These are phyloP conservation scores for Ophiocordyceps unilateralis DNA, from an alignment of 2,329 filamentous ascomycete genomes.

Conservation along the genomic window DNA sequence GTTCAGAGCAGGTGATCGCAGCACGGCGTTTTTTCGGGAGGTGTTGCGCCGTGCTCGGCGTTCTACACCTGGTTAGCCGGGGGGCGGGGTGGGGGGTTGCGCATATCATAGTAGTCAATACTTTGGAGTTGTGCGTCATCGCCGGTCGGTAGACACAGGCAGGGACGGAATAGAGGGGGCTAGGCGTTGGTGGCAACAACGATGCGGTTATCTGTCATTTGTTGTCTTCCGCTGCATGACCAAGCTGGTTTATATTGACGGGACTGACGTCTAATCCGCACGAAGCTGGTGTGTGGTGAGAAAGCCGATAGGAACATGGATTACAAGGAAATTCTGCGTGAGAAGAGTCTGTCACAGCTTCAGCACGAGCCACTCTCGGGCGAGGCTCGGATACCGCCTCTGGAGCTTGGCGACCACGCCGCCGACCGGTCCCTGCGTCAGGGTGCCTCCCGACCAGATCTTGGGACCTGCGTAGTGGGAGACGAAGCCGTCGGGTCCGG, in stretches of 20 bases:
- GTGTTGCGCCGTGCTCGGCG: too few relatives aligned
- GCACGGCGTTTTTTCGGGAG: not conserved
- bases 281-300: too few relatives aligned
- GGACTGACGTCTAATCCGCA: too few relatives aligned
- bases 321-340: too few relatives aligned
- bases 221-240: too few relatives aligned
- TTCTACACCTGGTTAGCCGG: too few relatives aligned
- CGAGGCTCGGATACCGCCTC: constrained; percentile 19
- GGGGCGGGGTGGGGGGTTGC: too few relatives aligned
- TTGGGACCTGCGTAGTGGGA: constrained; percentile 65
- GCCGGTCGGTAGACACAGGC: too few relatives aligned
- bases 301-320: too few relatives aligned
- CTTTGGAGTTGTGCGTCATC: too few relatives aligned
- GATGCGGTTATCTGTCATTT: not conserved
- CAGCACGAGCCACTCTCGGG: constrained; percentile 31
- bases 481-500: constrained; percentile 83
- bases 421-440: constrained; percentile 57
- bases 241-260: not conserved
- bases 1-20: constrained; percentile 50
- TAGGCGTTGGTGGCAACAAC: not conserved
- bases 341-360: constrained; percentile 29
- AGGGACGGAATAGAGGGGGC: not conserved
- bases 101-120: too few relatives aligned
- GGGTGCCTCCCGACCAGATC: constrained; percentile 51
- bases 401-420: constrained; percentile 49